Percentiles rank a stretch among this genome's conserved stretches.
phyloP scores from a whole-genome alignment of 2,329 filamentous ascomycete genomes.

The Stromatinia cepivora region DNA sequence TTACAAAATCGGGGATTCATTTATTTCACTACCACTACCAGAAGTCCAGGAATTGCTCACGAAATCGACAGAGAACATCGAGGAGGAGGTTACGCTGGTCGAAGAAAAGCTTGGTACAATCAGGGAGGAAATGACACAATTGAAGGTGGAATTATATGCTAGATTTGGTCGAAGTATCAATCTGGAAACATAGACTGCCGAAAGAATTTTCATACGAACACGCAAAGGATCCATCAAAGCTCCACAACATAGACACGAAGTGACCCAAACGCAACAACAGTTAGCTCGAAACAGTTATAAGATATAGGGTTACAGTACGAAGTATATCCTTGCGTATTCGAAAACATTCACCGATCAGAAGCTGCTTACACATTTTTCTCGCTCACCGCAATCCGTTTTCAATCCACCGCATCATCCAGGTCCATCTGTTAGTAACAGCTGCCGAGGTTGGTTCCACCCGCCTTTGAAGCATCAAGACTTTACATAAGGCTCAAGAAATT shows the following conservation, averaged over 20 bases:
- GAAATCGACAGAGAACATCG: conserved; percentile 68
- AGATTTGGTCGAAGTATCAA: conserved; percentile 97
- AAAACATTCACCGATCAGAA: background rate
- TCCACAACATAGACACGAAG: background rate
- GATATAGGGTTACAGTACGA: background rate
- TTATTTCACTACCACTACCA: conserved; percentile 79
- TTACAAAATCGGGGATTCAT: conserved; percentile 96
- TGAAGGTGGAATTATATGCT: conserved; percentile 92
- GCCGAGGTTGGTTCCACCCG: no score
- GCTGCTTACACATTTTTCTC: background rate
- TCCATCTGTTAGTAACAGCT: background rate
- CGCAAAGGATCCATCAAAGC: conserved; percentile 16
- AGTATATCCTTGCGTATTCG: background rate
- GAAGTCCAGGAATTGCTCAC: conserved; percentile 86
- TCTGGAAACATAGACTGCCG: conserved; percentile 69
- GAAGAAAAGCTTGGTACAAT: conserved; percentile 75
- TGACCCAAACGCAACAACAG: background rate
- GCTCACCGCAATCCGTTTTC: background rate
- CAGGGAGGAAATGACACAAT: conserved; percentile 81
- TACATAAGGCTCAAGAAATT: background rate
- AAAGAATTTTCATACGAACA: conserved; percentile 33
- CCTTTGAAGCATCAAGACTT: background rate
- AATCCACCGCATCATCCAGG: background rate
- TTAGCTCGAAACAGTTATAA: background rate
- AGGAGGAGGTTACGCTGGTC: conserved; percentile 71